phyloP scores from a whole-genome alignment of 176 grass and related monocot genomes.

The Triticum turgidum region DNA sequence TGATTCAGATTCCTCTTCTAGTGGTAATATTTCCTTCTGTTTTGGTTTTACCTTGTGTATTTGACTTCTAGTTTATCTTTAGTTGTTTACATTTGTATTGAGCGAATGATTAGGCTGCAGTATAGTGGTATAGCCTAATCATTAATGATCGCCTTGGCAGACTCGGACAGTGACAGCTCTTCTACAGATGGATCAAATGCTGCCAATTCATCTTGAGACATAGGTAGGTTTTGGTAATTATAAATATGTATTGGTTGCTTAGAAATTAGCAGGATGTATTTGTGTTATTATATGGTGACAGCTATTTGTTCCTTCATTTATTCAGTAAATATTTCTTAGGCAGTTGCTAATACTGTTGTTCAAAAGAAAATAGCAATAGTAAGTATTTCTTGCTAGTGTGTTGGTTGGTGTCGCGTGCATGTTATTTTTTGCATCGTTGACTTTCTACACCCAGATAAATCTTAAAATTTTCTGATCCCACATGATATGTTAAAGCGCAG shows the following conservation, averaged over 20 bases:
- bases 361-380: not conserved
- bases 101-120: not conserved
- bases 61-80: not conserved
- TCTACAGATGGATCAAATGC: conserved; percentile 78
- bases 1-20: conserved; percentile 88
- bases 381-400: not conserved
- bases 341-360: not conserved
- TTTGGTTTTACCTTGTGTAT: conserved; percentile 2
- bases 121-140: conserved; percentile 5
- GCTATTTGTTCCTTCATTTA: conserved; percentile 14
- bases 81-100: not conserved
- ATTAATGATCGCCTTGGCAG: conserved; percentile 47
- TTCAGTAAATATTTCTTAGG: not conserved
- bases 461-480: not conserved
- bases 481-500: conserved; percentile 5
- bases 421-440: not conserved
- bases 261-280: not conserved
- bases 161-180: conserved; percentile 90
- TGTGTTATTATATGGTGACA: not conserved
- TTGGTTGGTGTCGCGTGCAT: not conserved
- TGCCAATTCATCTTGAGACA: conserved; percentile 48
- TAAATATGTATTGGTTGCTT: not conserved
- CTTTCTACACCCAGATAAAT: conserved; percentile 9
- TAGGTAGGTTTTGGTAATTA: conserved; percentile 29
- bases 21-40: conserved; percentile 53